Conservation (phyloP, 441 rosid species). For the Isatis lusitanica region DNA sequence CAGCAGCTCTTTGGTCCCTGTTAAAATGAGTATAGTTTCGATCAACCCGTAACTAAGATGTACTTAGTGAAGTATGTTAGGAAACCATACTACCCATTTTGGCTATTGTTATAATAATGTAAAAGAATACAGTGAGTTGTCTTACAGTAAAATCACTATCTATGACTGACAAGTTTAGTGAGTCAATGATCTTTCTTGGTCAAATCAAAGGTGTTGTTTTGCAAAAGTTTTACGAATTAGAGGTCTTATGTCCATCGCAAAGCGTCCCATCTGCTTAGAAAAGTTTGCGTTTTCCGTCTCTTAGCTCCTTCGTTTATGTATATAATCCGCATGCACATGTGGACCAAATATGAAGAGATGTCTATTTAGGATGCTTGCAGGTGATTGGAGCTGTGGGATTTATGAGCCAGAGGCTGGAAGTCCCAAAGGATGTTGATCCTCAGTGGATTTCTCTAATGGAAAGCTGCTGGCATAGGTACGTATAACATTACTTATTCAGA, state of each 20-base stretch:
- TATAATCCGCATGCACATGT: neutral
- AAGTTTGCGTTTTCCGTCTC: neutral
- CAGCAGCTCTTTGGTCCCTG: neutral
- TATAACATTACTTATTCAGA: neutral
- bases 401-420: slow-evolving; percentile 86
- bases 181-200: neutral
- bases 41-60: neutral
- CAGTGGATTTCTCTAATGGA: slow-evolving; percentile 76
- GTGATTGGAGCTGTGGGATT: slow-evolving; percentile 96
- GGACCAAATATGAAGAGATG: slow-evolving; percentile 28
- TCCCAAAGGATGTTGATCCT: slow-evolving; percentile 80
- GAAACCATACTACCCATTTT: neutral
- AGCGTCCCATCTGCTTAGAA: neutral
- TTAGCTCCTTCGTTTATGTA: neutral
- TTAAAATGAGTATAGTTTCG: neutral
- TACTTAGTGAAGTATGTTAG: neutral
- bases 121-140: neutral
- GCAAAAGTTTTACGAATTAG: neutral
- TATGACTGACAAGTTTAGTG: neutral
- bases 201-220: neutral
- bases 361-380: too few species aligned
- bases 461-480: slow-evolving; percentile 92
- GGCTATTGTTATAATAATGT: neutral
- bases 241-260: neutral
- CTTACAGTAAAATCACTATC: neutral